phyloP scores from a whole-genome alignment of 495 filamentous ascomycete species.

The Tuber indicum region DNA sequence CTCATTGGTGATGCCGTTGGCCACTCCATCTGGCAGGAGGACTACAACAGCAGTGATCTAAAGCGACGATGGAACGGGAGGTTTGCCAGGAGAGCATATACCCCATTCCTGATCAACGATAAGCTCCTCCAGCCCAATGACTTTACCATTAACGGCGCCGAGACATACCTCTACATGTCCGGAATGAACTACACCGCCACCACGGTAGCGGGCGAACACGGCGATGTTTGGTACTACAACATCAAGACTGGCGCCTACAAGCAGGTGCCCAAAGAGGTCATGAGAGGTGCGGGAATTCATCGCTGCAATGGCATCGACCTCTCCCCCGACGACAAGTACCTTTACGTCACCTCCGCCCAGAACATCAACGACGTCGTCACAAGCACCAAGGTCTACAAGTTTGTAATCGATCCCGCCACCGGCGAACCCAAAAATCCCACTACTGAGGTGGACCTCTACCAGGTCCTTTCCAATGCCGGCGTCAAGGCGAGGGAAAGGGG shows the following conservation, averaged over 20 bases:
- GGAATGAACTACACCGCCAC: conserved; percentile 25
- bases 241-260: background rate
- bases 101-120: conserved; percentile 9
- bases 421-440: conserved; percentile 13
- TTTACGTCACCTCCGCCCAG: conserved; percentile 27
- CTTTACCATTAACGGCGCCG: conserved; percentile 16
- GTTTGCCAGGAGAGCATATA: background rate
- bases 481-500: conserved; percentile 6
- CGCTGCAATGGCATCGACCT: conserved; percentile 29
- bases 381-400: conserved; percentile 10
- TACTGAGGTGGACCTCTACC: conserved; percentile 17
- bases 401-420: conserved; percentile 18
- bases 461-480: background rate
- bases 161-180: conserved; percentile 21
- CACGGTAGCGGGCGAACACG: conserved; percentile 10
- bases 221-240: conserved; percentile 14
- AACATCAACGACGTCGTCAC: conserved; percentile 11
- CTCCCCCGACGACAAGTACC: conserved; percentile 17
- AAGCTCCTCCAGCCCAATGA: conserved; percentile 29
- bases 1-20: conserved; percentile 19
- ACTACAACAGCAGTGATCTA: background rate
- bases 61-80: background rate
- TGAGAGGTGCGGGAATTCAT: conserved; percentile 10
- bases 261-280: conserved; percentile 13
- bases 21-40: conserved; percentile 14